Evolutionary conservation across 805 yeast genomes (phyloP), one percentile per base, ranked within the genome.

Genomic region (Candida gorgasii): DNA sequence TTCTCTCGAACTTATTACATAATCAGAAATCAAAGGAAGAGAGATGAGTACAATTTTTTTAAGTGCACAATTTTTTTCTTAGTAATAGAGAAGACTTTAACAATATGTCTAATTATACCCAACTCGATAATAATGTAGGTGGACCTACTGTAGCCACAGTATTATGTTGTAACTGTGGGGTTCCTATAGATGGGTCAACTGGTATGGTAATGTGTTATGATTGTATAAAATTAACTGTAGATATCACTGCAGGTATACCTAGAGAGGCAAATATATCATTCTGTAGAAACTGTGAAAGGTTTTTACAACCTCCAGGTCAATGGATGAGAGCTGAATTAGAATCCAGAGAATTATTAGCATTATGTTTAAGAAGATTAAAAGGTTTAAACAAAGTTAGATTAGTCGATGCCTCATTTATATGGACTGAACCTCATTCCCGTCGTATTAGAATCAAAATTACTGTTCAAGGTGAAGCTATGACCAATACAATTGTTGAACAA

Each of bases 361-460:
- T 93, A 32, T 87, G 97, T 71, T 72, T 93, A 50, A 82, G 92
- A 66, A 80, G 92, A 61, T 73, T 93, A 57, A 88, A 86, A 55
- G 98, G 98, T 43, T 73, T 93, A 52, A 82, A 79, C 51, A 86
- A 86, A 57, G 93, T 89, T 35, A 74, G 97, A 54, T 72, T 93
- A 46, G 81, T 89, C 31, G 98, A 93, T 68, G 99, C 99, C 2
- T 79, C 90, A 4, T 93, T 90, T 56, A 80, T 95, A 48, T 93
- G 99, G 99, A 93, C 99, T 1, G 99, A 93, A 69, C 99, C 99
- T 3, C 99, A 93, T 65, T 89, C 97, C 19, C 79, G 99, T 65
- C 84, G 99, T 73, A 81, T 92, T 47, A 82, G 89, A 63, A 80
- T 95, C 49, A 89, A 90, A 58, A 68, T 93, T 42, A 89, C 97